Percentiles rank a stretch among this genome's conserved stretches.
Evolutionary conservation across 176 grass and related monocot species (phyloP).

Genomic region (Oryza nivara): DNA sequence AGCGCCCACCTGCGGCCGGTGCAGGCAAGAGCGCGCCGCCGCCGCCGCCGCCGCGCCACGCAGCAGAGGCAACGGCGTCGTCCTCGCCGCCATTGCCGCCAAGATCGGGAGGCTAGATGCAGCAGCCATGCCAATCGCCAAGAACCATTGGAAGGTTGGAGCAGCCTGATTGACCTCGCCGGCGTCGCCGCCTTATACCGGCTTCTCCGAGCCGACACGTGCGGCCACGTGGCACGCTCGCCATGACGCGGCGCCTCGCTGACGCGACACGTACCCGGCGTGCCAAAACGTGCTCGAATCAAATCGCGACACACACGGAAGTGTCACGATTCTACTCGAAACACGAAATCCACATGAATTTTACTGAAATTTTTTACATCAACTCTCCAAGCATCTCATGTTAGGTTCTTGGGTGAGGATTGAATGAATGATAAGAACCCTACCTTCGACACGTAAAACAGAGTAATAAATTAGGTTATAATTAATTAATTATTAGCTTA

Average conservation of each 20-base stretch:
- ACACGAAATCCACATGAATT: not conserved
- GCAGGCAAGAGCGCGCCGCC: not conserved
- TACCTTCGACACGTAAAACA: no score
- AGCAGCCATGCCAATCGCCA: not conserved
- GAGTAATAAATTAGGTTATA: no score
- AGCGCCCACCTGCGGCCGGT: not conserved
- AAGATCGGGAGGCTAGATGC: not conserved
- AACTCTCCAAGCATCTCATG: no score
- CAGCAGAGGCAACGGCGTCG: conserved; percentile 15
- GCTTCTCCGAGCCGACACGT: conserved; percentile 16
- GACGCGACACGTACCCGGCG: not conserved
- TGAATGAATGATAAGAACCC: no score
- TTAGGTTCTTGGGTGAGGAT: no score
- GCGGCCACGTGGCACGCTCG: conserved; percentile 6
- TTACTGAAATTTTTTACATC: not conserved
- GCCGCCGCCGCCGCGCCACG: not conserved
- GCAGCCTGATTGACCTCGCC: not conserved
- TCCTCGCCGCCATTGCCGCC: conserved; percentile 23
- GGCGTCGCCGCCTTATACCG: conserved; percentile 17
- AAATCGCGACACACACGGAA: not conserved
- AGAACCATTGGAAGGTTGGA: not conserved
- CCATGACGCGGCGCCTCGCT: not conserved
- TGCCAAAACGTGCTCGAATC: not conserved
- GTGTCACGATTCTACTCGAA: not conserved
- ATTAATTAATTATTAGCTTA: no score